Conservation (phyloP, 257 asterid genomes). For the Gardenia jasminoides region DNA sequence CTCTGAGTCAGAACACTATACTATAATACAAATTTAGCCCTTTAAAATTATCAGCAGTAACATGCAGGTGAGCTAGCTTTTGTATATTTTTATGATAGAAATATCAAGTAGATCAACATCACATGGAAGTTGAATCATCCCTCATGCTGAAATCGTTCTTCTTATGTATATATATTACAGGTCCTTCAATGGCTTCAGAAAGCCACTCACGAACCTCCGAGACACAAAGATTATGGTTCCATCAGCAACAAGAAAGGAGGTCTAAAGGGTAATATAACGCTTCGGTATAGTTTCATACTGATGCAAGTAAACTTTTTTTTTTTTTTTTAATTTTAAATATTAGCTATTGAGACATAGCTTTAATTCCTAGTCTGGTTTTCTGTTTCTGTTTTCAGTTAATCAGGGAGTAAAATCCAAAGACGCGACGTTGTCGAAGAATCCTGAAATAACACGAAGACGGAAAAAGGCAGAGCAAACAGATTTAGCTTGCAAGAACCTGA, state of each 20-base stretch:
- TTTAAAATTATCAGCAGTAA: slow-evolving; percentile 36
- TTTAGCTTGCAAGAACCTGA: slow-evolving; percentile 34
- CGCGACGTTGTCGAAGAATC: background rate
- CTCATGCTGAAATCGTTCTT: slow-evolving; percentile 15
- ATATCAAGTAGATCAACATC: slow-evolving; percentile 33
- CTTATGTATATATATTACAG: slow-evolving; percentile 28
- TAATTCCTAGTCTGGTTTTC: background rate
- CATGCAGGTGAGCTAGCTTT: slow-evolving; percentile 70
- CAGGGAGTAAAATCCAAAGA: slow-evolving; percentile 12
- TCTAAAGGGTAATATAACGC: slow-evolving; percentile 22
- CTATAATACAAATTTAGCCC: background rate
- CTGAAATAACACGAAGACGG: slow-evolving; percentile 14
- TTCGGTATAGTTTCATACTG: background rate
- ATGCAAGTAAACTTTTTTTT: background rate
- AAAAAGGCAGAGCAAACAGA: slow-evolving; percentile 21
- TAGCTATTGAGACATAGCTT: background rate
- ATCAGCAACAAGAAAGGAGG: slow-evolving; percentile 18
- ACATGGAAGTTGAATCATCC: slow-evolving; percentile 28
- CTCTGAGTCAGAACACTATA: slow-evolving; percentile 6
- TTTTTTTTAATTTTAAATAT: too few species aligned
- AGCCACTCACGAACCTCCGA: slow-evolving; percentile 36
- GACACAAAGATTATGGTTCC: slow-evolving; percentile 15
- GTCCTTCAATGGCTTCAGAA: slow-evolving; percentile 54
- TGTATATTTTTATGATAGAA: slow-evolving; percentile 17
- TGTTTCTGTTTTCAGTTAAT: slow-evolving; percentile 16